phyloP scores from a whole-genome alignment of 2,329 filamentous ascomycete species.

The Penicillium occitanis region DNA sequence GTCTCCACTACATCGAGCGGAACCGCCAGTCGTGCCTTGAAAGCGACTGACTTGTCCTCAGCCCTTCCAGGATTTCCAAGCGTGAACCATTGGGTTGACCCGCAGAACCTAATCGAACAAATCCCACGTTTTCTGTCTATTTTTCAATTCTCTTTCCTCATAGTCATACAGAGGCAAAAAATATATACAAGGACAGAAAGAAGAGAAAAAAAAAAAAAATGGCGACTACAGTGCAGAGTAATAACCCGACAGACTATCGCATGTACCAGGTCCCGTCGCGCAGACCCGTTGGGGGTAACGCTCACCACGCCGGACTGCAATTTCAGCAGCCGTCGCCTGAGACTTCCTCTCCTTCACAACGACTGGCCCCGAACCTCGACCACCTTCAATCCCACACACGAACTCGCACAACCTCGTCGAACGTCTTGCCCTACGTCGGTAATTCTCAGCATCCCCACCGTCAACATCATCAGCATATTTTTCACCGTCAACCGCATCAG shows the following conservation, averaged over 20 bases:
- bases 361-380: slow-evolving; percentile 11
- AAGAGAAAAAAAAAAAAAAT: neutral
- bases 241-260: slow-evolving; percentile 39
- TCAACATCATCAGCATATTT: slow-evolving; percentile 26
- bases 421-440: neutral
- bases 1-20: slow-evolving; percentile 6
- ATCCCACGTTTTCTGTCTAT: neutral
- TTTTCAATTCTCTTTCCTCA: no score
- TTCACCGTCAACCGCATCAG: slow-evolving; percentile 28
- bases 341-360: slow-evolving; percentile 13
- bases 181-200: neutral
- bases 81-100: neutral
- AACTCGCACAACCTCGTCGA: slow-evolving; percentile 9
- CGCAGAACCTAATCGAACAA: slow-evolving; percentile 11
- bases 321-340: slow-evolving; percentile 22
- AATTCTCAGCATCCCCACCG: slow-evolving; percentile 9
- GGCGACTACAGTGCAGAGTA: slow-evolving; percentile 31
- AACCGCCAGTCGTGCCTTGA: slow-evolving; percentile 11
- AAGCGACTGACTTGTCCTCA: neutral
- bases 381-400: slow-evolving; percentile 8
- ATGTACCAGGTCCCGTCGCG: slow-evolving; percentile 30
- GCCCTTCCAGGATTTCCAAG: neutral
- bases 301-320: slow-evolving; percentile 22
- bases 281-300: slow-evolving; percentile 19
- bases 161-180: neutral